These are phyloP conservation scores for Botrytis deweyae DNA, from an alignment of 2,329 filamentous ascomycete genomes.

Conservation along the genomic window DNA sequence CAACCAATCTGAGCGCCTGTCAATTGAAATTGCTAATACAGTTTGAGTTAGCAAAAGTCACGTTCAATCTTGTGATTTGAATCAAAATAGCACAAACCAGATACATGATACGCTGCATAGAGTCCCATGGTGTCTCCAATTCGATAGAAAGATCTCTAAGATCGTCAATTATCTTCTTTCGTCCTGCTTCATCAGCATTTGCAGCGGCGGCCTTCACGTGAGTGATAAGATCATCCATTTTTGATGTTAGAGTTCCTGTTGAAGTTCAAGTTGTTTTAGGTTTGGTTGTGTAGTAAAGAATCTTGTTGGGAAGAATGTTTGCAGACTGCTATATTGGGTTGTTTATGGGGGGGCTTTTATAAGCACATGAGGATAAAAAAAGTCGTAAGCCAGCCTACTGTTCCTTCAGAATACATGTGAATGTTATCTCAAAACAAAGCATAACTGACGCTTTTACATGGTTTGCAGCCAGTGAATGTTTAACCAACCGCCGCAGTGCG, in stretches of 20 bases:
- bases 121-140: constrained; percentile 21
- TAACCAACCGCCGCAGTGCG: not conserved
- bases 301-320: not conserved
- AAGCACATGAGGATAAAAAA: not conserved
- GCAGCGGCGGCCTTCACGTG: constrained; percentile 9
- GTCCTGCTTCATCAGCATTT: constrained; percentile 8
- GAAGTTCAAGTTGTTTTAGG: too few species aligned
- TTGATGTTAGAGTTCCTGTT: not conserved
- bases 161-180: constrained; percentile 16
- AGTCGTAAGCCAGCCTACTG: not conserved
- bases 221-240: constrained; percentile 4
- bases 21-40: constrained; percentile 16
- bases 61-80: not conserved
- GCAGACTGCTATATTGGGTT: not conserved
- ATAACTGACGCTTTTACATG: not conserved
- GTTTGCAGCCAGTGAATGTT: not conserved
- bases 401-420: not conserved
- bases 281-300: not conserved
- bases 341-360: too few species aligned
- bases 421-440: not conserved
- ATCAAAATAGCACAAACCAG: not conserved
- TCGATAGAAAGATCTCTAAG: constrained; percentile 18
- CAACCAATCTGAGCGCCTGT: constrained; percentile 14
- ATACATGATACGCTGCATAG: constrained; percentile 20
- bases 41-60: not conserved